Evolutionary conservation across 1,139 yeast genomes (phyloP).

Genomic region (Protomyces macrosporus): DNA sequence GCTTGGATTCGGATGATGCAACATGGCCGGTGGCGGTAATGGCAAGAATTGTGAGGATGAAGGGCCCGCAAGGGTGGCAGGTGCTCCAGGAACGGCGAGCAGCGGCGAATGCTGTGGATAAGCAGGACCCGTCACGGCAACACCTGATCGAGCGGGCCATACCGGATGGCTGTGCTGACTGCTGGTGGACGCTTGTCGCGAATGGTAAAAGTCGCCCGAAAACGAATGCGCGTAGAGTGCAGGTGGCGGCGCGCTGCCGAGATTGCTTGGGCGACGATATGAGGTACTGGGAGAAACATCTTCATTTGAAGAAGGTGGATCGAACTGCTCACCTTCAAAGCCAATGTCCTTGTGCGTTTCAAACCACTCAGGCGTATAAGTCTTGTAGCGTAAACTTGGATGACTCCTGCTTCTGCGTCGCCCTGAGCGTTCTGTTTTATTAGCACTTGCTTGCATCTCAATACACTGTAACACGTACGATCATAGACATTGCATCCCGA

Average conservation of each 20-base stretch:
- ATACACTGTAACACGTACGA: background rate
- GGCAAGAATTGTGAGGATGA: background rate
- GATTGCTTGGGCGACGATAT: no score
- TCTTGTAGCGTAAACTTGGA: slow-evolving; percentile 9
- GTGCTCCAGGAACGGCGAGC: no score
- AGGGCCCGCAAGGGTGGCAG: background rate
- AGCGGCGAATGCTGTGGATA: background rate
- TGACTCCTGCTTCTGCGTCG: background rate
- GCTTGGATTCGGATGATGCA: background rate
- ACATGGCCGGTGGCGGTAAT: background rate
- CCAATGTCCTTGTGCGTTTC: slow-evolving; percentile 21
- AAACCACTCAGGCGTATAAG: slow-evolving; percentile 19
- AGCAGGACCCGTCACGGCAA: background rate
- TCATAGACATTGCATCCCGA: slow-evolving; percentile 17
- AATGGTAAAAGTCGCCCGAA: background rate
- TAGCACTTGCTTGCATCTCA: background rate
- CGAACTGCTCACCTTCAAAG: slow-evolving; percentile 3
- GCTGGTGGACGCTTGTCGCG: background rate
- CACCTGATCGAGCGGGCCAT: background rate
- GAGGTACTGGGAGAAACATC: background rate
- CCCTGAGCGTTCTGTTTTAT: background rate
- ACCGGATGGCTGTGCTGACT: background rate
- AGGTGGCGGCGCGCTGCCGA: background rate
- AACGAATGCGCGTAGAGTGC: background rate
- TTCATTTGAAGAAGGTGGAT: background rate